Evolutionary conservation across 441 rosid genomes (phyloP).

Genomic region (Arabidopsis hybrid): DNA sequence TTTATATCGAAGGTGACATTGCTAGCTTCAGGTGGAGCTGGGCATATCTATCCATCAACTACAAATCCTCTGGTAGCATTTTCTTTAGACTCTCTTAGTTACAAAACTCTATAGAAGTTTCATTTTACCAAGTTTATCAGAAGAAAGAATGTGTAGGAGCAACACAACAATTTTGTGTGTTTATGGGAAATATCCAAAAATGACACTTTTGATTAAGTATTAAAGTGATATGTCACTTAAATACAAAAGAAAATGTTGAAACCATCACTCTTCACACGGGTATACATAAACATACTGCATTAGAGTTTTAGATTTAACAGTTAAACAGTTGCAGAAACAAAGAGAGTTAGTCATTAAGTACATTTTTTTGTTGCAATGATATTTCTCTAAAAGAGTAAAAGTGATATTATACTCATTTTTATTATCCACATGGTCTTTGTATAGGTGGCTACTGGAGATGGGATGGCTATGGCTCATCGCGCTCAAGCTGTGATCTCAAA

Average conservation of each 20-base stretch:
- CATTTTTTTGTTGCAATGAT: not conserved
- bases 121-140: not conserved
- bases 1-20: slow-evolving; percentile 92
- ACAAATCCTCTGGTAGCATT: slow-evolving; percentile 86
- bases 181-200: not conserved
- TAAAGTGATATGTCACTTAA: not conserved
- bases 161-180: slow-evolving; percentile 1
- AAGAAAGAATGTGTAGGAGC: slow-evolving; percentile 8
- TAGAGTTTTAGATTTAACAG: not conserved
- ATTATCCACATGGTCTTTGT: slow-evolving; percentile 17
- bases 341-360: not conserved
- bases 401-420: not conserved
- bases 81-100: slow-evolving; percentile 20
- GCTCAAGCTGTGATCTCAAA: slow-evolving; percentile 96
- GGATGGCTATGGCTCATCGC: slow-evolving; percentile 96
- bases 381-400: not conserved
- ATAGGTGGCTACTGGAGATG: slow-evolving; percentile 98
- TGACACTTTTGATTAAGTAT: not conserved
- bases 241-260: not conserved
- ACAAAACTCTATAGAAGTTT: slow-evolving; percentile 20
- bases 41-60: slow-evolving; percentile 94
- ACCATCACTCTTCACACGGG: not conserved
- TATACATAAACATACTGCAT: not conserved
- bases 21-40: slow-evolving; percentile 99
- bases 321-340: not conserved